phyloP scores from a whole-genome alignment of 495 filamentous ascomycete genomes.

The Aspergillus avenaceus region DNA sequence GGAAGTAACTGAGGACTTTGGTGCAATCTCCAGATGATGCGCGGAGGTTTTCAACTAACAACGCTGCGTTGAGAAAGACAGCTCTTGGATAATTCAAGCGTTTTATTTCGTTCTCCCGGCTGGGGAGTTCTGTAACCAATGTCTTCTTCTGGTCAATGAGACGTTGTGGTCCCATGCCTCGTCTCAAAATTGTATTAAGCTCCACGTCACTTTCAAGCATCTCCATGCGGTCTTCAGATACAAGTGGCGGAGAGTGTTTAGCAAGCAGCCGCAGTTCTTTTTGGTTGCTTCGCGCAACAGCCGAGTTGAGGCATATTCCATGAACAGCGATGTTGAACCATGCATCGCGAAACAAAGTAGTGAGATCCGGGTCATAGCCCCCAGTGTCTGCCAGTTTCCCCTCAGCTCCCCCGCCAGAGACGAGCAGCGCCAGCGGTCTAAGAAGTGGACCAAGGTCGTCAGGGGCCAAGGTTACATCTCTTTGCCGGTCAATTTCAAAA shows the following conservation, averaged over 20 bases:
- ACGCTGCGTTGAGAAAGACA: slow-evolving; percentile 85
- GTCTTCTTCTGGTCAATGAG: slow-evolving; percentile 74
- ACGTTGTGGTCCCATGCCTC: slow-evolving; percentile 73
- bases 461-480: slow-evolving; percentile 72
- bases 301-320: slow-evolving; percentile 73
- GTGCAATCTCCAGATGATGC: slow-evolving; percentile 82
- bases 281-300: slow-evolving; percentile 59
- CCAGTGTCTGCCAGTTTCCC: slow-evolving; percentile 16
- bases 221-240: slow-evolving; percentile 79
- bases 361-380: slow-evolving; percentile 59
- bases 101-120: slow-evolving; percentile 70
- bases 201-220: slow-evolving; percentile 93
- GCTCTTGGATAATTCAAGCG: slow-evolving; percentile 77
- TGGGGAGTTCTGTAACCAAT: slow-evolving; percentile 67
- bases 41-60: slow-evolving; percentile 79
- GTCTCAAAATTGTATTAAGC: slow-evolving; percentile 82
- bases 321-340: slow-evolving; percentile 98
- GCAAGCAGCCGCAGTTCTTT: slow-evolving; percentile 79
- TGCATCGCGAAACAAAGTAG: slow-evolving; percentile 75
- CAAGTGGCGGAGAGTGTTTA: slow-evolving; percentile 75
- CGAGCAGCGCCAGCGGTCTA: slow-evolving; percentile 72
- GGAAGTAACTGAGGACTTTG: slow-evolving; percentile 82
- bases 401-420: slow-evolving; percentile 46
- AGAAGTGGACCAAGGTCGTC: slow-evolving; percentile 81
- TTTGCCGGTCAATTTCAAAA: slow-evolving; percentile 57